phyloP scores from a whole-genome alignment of 495 filamentous ascomycete species.

The Penicillium maclennaniae region DNA sequence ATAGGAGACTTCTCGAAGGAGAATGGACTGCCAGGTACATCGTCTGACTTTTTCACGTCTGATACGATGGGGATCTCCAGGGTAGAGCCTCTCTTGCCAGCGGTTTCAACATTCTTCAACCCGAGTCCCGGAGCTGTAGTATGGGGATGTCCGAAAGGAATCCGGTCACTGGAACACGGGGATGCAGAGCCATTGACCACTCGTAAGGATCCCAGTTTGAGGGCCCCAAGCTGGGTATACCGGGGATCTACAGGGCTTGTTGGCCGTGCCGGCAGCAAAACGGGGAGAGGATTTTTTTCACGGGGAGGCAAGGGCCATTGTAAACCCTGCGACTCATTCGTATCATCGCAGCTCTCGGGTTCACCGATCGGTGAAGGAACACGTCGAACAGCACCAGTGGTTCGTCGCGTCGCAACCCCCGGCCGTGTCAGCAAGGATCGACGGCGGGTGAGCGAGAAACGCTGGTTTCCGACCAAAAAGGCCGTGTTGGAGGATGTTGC shows the following conservation, averaged over 20 bases:
- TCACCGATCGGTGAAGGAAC: slow-evolving; percentile 28
- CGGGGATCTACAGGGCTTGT: slow-evolving; percentile 41
- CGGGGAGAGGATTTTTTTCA: slow-evolving; percentile 1
- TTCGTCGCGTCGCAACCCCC: slow-evolving; percentile 45
- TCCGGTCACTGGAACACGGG: slow-evolving; percentile 39
- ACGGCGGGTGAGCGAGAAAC: slow-evolving; percentile 43
- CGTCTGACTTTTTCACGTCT: slow-evolving; percentile 21
- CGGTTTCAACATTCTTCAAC: slow-evolving; percentile 8
- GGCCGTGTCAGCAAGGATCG: slow-evolving; percentile 47
- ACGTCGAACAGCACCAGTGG: slow-evolving; percentile 23
- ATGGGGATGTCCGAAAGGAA: slow-evolving; percentile 14
- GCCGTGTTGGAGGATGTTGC: slow-evolving; percentile 36
- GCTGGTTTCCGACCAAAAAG: slow-evolving; percentile 36
- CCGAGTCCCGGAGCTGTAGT: slow-evolving; percentile 13
- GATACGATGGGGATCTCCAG: slow-evolving; percentile 20
- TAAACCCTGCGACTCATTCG: slow-evolving; percentile 7
- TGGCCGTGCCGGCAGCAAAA: slow-evolving; percentile 20
- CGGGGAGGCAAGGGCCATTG: slow-evolving; percentile 22
- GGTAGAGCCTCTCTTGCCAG: slow-evolving; percentile 6
- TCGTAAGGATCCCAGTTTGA: slow-evolving; percentile 47
- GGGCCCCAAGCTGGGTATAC: slow-evolving; percentile 47
- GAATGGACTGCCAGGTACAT: slow-evolving; percentile 34
- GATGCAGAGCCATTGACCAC: slow-evolving; percentile 47
- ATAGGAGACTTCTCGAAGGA: slow-evolving; percentile 38
- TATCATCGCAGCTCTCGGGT: slow-evolving; percentile 10